A percentile compares a stretch with the other conserved stretches of the same genome.
phyloP scores from a whole-genome alignment of 176 grass and related monocot genomes.

The Triticum urartu region DNA sequence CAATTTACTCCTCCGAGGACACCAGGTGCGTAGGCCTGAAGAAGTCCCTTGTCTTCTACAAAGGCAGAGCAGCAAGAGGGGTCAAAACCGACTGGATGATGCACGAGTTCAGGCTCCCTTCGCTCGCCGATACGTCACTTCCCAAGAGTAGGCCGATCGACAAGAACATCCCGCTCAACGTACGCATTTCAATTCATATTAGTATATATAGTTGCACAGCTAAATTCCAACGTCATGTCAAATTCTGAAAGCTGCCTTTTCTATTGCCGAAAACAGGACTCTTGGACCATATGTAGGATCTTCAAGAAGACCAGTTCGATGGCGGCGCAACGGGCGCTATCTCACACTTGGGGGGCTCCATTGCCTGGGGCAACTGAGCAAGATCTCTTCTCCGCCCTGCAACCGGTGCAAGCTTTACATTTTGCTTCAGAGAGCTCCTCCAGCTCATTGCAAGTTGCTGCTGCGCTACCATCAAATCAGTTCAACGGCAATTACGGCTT shows the following conservation, averaged over 20 bases:
- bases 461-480: constrained; percentile 4
- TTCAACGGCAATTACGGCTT: constrained; percentile 34
- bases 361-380: constrained; percentile 33
- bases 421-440: constrained; percentile 59
- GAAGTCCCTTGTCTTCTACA: constrained; percentile 99
- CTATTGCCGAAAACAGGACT: constrained; percentile 60
- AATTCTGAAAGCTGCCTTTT: constrained; percentile 10
- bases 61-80: constrained; percentile 84
- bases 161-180: constrained; percentile 78
- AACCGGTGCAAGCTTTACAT: constrained; percentile 37
- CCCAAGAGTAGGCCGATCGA: constrained; percentile 48
- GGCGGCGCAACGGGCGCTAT: constrained; percentile 68
- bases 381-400: constrained; percentile 35
- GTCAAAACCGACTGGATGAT: constrained; percentile 99
- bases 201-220: background rate
- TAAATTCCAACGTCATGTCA: background rate
- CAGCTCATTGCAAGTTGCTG: constrained; percentile 47
- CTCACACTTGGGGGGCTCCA: constrained; percentile 51
- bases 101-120: constrained; percentile 96
- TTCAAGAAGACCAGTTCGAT: constrained; percentile 93
- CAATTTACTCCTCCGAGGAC: constrained; percentile 80
- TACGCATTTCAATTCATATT: constrained; percentile 35
- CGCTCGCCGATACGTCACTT: constrained; percentile 45
- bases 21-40: constrained; percentile 95
- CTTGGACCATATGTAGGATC: constrained; percentile 95